Evolutionary conservation across 768 basidiomycete species (phyloP), one percentile per base, ranked within the genome.

Genomic region (Dacryopinax primogenitus): DNA sequence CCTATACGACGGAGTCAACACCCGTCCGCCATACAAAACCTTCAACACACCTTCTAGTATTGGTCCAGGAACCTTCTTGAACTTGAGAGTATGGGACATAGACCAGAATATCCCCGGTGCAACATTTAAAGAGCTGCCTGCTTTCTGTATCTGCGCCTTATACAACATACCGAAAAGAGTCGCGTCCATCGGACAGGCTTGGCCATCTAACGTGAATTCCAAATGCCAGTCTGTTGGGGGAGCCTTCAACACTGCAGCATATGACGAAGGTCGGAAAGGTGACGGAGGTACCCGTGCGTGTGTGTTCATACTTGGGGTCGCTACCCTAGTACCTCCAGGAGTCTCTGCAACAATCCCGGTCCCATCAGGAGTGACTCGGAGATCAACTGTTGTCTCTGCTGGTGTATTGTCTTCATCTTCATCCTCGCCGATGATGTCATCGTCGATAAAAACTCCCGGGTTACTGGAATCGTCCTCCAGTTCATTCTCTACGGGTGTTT

Each of bases 91-190:
- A 71, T 95, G 93, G 13, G 95, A 79, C 1, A 89, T 87, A 73
- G 90, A 86, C 90, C 93, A 96, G 65, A 93, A 86, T 74, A 86
- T 78, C 72, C 83, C 87, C 6, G 84, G 81, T 33, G 86, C 82
- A 33, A 84, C 65, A 1, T 73, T 71, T 18, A 82, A 75, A 1
- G 84, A 83, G 2, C 81, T 76, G 73, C 87, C 84, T 34, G 65
- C 68, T 78, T 90, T 88, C 66, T 88, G 81, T 74, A 83, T 82
- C 73, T 93, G 89, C 70, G 91, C 87, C 70, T 92, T 90, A 73
- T 98, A 93, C 51, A 96, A 88, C 0, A 93, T 95, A 7, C 96
- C 96, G 72, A 96, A 99, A 62, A 99, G 87, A 0, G 96, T 99
- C 64, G 94, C 79, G 73, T 94, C 90, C 66, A 94, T 75, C 0